Base-by-base conservation (phyloP, 306 rosid species). In the Rosa multiflora region DNA sequence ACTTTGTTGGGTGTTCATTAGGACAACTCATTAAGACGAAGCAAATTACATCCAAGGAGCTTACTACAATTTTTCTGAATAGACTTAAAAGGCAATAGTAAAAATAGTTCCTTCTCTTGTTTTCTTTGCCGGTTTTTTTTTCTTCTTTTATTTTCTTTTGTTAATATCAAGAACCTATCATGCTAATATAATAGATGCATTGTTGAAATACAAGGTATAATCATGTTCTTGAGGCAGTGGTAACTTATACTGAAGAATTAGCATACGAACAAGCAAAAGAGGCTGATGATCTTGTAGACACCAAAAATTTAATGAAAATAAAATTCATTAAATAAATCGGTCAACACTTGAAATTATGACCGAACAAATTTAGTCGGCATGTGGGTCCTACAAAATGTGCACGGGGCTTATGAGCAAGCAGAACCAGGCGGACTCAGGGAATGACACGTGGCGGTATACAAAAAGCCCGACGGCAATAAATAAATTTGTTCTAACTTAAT, bases 11-110 rank as follows among this genome's bases (percentile, higher is more conserved):
- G 47, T 51, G 46, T 35, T 35, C 29, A 69, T 72, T 91, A 55
- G 92, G 91, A 35, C 92, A 89, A 82, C 89, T 91, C 74, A 81
- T 91, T 77, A 86, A 78, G 76, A 86, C 97, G 53, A 85, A 86
- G 82, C 90, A 94, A 88, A 83, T 91, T 56, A 90, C 92, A 70
- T 91, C 98, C 20, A 77, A 61, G 89, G 92, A 91, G 90, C 96
- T 90, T 39, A 85, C 93, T 61, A 84, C 37, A 23, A 85, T 91
- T 81, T 91, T 85, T 87, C 83, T 94, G 82, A 79, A 35, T 81
- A 89, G 98, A 86, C 77, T 94, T 66, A 90, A 89, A 89, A 88
- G 85, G 97, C 88, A 82, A 79, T 66, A 8, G 59, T 43, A 48
- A 63, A 74, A 74, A 56, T 69, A 64, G 47, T 51, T 47, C 72